phyloP scores from a whole-genome alignment of 2,329 filamentous ascomycete species.

The Lizonia empirigonia region DNA sequence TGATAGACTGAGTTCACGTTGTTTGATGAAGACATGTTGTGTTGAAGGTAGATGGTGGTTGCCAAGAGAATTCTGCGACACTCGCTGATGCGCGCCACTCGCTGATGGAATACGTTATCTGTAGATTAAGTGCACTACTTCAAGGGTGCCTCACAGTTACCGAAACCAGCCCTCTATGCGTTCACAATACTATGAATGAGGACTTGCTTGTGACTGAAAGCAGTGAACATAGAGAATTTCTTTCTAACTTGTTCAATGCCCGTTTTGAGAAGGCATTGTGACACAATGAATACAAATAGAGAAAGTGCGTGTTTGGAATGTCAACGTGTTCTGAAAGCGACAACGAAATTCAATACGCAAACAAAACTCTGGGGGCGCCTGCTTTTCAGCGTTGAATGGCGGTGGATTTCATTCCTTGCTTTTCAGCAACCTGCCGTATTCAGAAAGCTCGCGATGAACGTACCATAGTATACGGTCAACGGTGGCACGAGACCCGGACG shows the following conservation, averaged over 20 bases:
- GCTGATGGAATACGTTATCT: no score
- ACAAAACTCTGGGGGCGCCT: neutral
- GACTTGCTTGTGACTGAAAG: no score
- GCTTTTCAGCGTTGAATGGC: neutral
- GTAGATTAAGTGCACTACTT: no score
- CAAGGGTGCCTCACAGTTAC: no score
- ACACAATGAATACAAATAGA: neutral
- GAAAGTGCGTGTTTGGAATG: neutral
- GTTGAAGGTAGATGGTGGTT: no score
- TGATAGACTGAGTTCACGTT: no score
- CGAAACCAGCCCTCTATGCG: no score
- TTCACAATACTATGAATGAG: no score
- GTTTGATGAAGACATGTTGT: no score
- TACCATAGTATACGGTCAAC: neutral
- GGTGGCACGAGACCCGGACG: slow-evolving; percentile 2
- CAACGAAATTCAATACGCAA: neutral
- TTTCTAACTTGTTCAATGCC: neutral
- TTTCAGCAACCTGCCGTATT: slow-evolving; percentile 9
- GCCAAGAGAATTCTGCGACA: no score
- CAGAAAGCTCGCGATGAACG: neutral
- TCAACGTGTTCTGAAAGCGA: neutral
- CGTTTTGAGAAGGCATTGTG: neutral
- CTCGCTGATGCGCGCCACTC: no score
- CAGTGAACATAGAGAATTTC: neutral
- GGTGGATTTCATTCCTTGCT: slow-evolving; percentile 7